Conservation (phyloP, 768 basidiomycete species). For the Mycena venus region DNA sequence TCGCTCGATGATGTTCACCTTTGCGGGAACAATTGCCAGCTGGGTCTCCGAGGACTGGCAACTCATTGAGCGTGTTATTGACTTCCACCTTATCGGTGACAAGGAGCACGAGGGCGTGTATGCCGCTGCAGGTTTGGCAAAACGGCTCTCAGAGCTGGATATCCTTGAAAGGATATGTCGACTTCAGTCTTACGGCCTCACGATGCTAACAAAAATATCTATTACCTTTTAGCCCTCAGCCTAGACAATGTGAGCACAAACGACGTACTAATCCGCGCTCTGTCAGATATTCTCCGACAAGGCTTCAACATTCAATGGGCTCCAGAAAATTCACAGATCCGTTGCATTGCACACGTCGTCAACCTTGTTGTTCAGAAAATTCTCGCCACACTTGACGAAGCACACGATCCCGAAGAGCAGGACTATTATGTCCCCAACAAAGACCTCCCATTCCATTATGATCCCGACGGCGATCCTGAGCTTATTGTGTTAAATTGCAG, state of each 20-base stretch:
- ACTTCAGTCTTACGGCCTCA: neutral
- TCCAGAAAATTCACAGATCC: slow-evolving; percentile 20
- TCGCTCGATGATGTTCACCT: too few species aligned
- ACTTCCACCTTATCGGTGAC: slow-evolving; percentile 47
- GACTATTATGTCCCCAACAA: neutral
- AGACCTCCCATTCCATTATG: neutral
- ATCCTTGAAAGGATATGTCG: slow-evolving; percentile 50
- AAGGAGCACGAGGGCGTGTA: slow-evolving; percentile 50
- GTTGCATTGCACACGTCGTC: neutral
- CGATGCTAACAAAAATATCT: neutral
- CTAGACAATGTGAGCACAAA: slow-evolving; percentile 51
- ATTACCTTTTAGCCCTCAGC: slow-evolving; percentile 31
- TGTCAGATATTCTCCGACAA: slow-evolving; percentile 35
- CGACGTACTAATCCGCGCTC: slow-evolving; percentile 45
- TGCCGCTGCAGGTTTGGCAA: slow-evolving; percentile 46
- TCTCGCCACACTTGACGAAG: neutral
- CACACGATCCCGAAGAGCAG: neutral
- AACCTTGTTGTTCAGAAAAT: neutral
- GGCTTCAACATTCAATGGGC: slow-evolving; percentile 41
- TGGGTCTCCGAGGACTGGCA: slow-evolving; percentile 45
- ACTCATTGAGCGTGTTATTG: slow-evolving; percentile 46
- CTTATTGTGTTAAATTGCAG: too few species aligned
- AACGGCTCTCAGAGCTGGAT: slow-evolving; percentile 37
- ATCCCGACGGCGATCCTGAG: neutral
- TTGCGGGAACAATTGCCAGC: slow-evolving; percentile 45